Conservation (phyloP, 208 protist species). For the Tritrichomonas musculus region DNA sequence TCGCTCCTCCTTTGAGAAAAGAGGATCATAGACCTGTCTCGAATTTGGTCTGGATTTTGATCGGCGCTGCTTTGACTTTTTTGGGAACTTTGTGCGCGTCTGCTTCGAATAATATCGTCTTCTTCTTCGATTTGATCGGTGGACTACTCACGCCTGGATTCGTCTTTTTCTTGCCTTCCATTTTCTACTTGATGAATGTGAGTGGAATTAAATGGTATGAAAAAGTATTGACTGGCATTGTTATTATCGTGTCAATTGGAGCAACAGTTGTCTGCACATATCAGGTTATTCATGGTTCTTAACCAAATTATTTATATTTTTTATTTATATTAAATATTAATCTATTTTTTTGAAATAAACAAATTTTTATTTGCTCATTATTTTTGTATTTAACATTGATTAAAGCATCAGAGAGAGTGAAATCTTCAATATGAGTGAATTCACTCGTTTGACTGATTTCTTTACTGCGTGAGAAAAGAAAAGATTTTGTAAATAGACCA, state of each 20-base stretch:
- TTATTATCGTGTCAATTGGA: neutral
- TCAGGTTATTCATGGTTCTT: neutral
- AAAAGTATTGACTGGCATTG: neutral
- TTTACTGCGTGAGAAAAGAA: too few relatives aligned
- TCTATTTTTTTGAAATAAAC: neutral
- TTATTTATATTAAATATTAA: neutral
- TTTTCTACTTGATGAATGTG: neutral
- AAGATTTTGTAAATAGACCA: too few relatives aligned
- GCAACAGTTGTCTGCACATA: neutral
- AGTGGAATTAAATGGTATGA: neutral
- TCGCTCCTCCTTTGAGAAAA: neutral
- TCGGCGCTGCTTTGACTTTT: neutral
- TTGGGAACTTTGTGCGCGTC: neutral
- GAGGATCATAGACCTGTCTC: neutral
- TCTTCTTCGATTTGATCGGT: constrained; percentile 4
- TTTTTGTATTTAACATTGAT: too few relatives aligned
- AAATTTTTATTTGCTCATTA: neutral
- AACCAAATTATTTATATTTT: neutral
- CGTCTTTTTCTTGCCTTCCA: neutral
- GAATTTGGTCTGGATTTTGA: neutral
- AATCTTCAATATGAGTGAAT: too few relatives aligned
- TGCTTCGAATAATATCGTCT: neutral
- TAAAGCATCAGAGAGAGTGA: too few relatives aligned
- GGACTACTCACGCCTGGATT: neutral
- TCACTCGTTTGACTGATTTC: too few relatives aligned